Evolutionary conservation across 177 flowering plant species (phyloP).

Genomic region (Vitis hybrid): DNA sequence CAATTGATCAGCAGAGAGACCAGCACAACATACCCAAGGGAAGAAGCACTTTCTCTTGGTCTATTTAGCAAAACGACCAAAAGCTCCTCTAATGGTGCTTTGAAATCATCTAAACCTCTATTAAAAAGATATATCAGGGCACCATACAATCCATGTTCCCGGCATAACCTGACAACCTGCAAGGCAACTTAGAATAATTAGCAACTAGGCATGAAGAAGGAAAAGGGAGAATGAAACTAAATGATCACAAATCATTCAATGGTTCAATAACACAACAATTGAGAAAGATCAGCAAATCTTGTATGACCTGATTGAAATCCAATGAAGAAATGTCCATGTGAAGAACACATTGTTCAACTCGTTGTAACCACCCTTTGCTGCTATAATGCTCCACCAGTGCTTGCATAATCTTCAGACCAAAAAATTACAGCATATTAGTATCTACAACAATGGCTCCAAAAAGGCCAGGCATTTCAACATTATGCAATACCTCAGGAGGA

Average conservation of each 20-base stretch:
- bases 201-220: neutral
- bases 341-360: constrained; percentile 98
- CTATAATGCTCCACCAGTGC: constrained; percentile 97
- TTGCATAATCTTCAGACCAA: constrained; percentile 81
- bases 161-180: constrained; percentile 88
- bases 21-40: constrained; percentile 64
- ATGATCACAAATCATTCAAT: neutral
- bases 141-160: constrained; percentile 87
- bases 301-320: constrained; percentile 92
- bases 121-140: constrained; percentile 93
- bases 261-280: constrained; percentile 3
- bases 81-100: constrained; percentile 92
- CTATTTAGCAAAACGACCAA: constrained; percentile 58
- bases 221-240: constrained; percentile 9
- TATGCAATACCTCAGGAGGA: constrained; percentile 81
- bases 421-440: constrained; percentile 1
- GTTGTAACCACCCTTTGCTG: constrained; percentile 92
- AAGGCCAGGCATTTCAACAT: constrained; percentile 1
- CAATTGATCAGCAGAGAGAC: neutral
- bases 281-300: constrained; percentile 10
- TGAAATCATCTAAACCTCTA: constrained; percentile 88
- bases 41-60: constrained; percentile 50
- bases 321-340: constrained; percentile 98
- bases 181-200: constrained; percentile 10
- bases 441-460: neutral